These are phyloP conservation scores for Lichtheimia ramosa DNA, from an alignment of 371 early-diverging fungal genomes.

Conservation along the genomic window DNA sequence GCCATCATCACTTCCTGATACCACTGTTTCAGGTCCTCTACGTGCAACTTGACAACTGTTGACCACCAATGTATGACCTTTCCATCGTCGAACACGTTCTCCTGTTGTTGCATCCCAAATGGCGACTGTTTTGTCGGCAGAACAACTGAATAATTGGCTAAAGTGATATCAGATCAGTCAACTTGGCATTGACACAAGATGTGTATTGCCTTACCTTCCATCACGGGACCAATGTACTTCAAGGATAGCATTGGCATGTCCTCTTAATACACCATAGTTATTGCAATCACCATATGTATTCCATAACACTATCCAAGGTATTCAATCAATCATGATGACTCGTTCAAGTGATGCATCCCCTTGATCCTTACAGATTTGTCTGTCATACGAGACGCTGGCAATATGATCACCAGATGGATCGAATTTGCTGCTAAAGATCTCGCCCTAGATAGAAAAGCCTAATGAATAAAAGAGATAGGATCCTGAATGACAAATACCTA, in stretches of 20 bases:
- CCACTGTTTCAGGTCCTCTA: constrained; percentile 68
- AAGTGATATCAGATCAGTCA: not conserved
- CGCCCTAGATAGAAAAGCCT: constrained; percentile 55
- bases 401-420: constrained; percentile 82
- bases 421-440: constrained; percentile 83
- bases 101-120: constrained; percentile 84
- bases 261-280: constrained; percentile 85
- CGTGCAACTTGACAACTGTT: constrained; percentile 70
- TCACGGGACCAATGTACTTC: constrained; percentile 92
- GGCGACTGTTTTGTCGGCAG: constrained; percentile 69
- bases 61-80: constrained; percentile 76
- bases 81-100: constrained; percentile 69
- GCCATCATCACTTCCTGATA: constrained; percentile 80
- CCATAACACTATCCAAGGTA: constrained; percentile 75
- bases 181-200: not conserved
- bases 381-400: constrained; percentile 85
- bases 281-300: constrained; percentile 87
- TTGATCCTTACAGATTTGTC: constrained; percentile 68
- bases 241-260: constrained; percentile 83
- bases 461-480: constrained; percentile 9
- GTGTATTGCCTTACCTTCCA: constrained; percentile 47
- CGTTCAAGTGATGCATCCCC: no score
- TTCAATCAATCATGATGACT: not conserved
- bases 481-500: constrained; percentile 18
- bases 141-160: constrained; percentile 71